Base-by-base conservation (phyloP, 1,139 yeast genomes). In the Candida frijolesensis region DNA sequence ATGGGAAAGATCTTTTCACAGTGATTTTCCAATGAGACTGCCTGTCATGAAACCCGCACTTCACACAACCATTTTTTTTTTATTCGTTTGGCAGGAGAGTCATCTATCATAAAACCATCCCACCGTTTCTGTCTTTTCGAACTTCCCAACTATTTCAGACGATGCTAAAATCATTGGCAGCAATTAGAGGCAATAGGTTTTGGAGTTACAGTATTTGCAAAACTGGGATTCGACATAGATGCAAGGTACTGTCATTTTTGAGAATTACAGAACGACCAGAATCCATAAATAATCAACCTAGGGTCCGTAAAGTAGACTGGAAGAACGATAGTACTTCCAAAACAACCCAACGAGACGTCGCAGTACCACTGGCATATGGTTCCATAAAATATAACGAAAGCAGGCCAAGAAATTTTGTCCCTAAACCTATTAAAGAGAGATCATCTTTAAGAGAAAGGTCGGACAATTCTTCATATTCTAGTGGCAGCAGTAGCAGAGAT, bases 141-240 rank as follows among this genome's bases (percentile, higher is more conserved):
- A n/a, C n/a, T n/a, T n/a, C n/a, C n/a, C n/a, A n/a, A n/a, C n/a
- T n/a, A n/a, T n/a, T n/a, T n/a, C n/a, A n/a, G n/a, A n/a, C n/a
- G 9, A 51, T 54, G 54, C 48, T 58, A 14, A 68, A 61, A 52
- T 63, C 76, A 45, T 72, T 85, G 46, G 82, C 89, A 9, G 89
- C 90, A 0, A 82, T 91, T 59, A 97, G 97, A 15, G 97, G 97
- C 0, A 84, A 83, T 53, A 97, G 97, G 3, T 89, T 89, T 62
- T 68, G 91, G 16, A 89, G 90, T 18, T 79, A 80, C 52, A 79
- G 88, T 52, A 83, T 91, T 14, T 89, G 96, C 61, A 84, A 84
- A 60, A 77, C 78, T 1, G 96, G 89, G 0, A 68, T 87, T 2
- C 70, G 67, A 29, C 68, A 80, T 40, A 96, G 96, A 0, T 82